Evolutionary conservation across 1,284 basidiomycete genomes (phyloP), one percentile per base, ranked within the genome.

Genomic region (Meripilus lineatus): DNA sequence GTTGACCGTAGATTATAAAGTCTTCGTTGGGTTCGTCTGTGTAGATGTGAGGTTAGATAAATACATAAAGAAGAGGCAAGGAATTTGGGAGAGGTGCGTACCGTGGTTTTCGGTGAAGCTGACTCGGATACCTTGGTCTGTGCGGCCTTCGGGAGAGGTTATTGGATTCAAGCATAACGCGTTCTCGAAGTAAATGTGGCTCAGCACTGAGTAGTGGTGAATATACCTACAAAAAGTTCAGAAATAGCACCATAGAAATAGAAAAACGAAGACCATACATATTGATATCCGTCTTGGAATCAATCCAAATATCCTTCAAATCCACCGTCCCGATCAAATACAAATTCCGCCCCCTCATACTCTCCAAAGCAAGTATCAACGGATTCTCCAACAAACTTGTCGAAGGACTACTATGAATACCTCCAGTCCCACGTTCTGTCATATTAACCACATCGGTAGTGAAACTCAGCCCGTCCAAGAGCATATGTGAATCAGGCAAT

Each of bases 381-480:
- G 81, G 80, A 47, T 84, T 85, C 42, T 81, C 67, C 20, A 89
- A 68, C 5, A 89, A 64, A 15, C 62, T 51, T 10, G 47, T 28
- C 17, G 55, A 34, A 2, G 57, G 37, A 18, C 44, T 25, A 45
- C 63, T 48, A 32, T 56, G 46, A n/a, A n/a, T n/a, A n/a, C n/a
- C n/a, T n/a, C n/a, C n/a, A n/a, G n/a, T n/a, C n/a, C n/a, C n/a
- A n/a, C n/a, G n/a, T n/a, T n/a, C n/a, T 14, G 64, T 53, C 40
- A 62, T 64, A 13, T 74, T 69, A 14, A 73, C 57, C 14, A 66
- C 65, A 18, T 56, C 61, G 14, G 61, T 74, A 2, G 74, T 72
- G 54, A 89, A 89, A 3, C 82, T 81, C 21, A 89, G 58, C 6
- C 86, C 86, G 53, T 89, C 86, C 25, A 89, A 75, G 2, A 75